These are phyloP conservation scores for Mortierella sp. DNA, from an alignment of 371 early-diverging fungal species.

Conservation along the genomic window DNA sequence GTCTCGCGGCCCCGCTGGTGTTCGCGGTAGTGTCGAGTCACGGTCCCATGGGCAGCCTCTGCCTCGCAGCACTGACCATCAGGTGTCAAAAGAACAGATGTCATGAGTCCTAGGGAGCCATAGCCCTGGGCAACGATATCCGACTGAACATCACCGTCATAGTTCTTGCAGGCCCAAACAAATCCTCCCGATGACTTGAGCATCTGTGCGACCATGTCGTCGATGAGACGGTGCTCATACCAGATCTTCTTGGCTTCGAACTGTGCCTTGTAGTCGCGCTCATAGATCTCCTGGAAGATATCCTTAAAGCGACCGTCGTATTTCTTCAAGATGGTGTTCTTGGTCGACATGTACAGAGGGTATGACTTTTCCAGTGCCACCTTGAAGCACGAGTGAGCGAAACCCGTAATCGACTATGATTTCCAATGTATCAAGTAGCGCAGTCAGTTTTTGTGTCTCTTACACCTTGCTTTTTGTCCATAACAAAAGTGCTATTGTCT, in stretches of 20 bases:
- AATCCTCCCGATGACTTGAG: conserved; percentile 94
- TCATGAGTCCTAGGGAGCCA: conserved; percentile 92
- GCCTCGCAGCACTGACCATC: conserved; percentile 93
- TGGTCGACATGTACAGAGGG: conserved; percentile 95
- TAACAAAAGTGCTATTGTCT: neutral
- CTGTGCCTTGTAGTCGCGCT: conserved; percentile 72
- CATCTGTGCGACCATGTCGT: conserved; percentile 98
- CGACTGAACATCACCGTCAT: conserved; percentile 94
- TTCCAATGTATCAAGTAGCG: neutral
- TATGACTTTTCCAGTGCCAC: conserved; percentile 87
- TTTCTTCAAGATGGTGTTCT: conserved; percentile 95
- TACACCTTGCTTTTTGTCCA: neutral
- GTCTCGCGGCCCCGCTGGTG: conserved; percentile 91
- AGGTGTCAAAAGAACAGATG: conserved; percentile 92
- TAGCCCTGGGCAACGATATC: conserved; percentile 95
- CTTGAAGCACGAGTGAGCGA: conserved; percentile 94
- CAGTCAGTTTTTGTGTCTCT: neutral
- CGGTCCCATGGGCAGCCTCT: conserved; percentile 97
- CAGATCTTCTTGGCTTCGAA: conserved; percentile 83
- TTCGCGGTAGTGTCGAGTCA: conserved; percentile 96
- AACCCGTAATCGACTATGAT: conserved; percentile 82
- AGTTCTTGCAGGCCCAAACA: conserved; percentile 96
- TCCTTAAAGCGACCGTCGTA: conserved; percentile 98
- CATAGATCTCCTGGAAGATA: conserved; percentile 92
- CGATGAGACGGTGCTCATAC: conserved; percentile 96